phyloP scores from a whole-genome alignment of 306 rosid genomes.

The Cicer pinnatifidum region DNA sequence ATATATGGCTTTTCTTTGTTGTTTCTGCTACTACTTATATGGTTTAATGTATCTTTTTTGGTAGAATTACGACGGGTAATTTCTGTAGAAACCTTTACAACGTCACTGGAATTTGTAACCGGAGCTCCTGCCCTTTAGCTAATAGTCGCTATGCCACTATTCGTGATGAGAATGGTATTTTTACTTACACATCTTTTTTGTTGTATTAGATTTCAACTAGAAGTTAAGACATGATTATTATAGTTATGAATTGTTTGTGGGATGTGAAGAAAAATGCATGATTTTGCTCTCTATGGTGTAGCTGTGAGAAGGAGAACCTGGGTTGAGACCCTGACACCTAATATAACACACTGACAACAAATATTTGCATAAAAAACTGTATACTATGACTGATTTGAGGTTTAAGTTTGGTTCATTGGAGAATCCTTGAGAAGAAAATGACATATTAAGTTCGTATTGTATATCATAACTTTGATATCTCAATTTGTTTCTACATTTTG shows the following conservation, averaged over 20 bases:
- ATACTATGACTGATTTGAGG: background rate
- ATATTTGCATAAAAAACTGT: background rate
- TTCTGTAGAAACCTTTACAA: constrained; percentile 91
- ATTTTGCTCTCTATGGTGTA: background rate
- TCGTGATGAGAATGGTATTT: constrained; percentile 79
- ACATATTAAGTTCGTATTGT: background rate
- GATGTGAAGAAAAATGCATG: background rate
- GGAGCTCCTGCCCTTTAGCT: constrained; percentile 92
- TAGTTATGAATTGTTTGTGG: constrained; percentile 26
- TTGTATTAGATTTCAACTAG: background rate
- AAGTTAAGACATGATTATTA: background rate
- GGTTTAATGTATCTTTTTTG: background rate
- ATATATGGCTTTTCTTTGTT: background rate
- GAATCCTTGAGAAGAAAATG: background rate
- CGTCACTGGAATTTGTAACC: constrained; percentile 86
- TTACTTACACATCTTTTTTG: background rate
- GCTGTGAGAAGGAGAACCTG: background rate
- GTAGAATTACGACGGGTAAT: constrained; percentile 71
- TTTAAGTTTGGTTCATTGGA: constrained; percentile 24
- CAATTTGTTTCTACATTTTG: background rate
- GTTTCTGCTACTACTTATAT: background rate
- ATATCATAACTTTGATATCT: constrained; percentile 8
- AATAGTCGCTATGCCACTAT: constrained; percentile 96
- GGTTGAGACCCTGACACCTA: background rate
- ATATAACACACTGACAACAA: background rate